Evolutionary conservation across 192 early-diverging fungal genomes (phyloP).

Genomic region (Backusella mclennaniae): DNA sequence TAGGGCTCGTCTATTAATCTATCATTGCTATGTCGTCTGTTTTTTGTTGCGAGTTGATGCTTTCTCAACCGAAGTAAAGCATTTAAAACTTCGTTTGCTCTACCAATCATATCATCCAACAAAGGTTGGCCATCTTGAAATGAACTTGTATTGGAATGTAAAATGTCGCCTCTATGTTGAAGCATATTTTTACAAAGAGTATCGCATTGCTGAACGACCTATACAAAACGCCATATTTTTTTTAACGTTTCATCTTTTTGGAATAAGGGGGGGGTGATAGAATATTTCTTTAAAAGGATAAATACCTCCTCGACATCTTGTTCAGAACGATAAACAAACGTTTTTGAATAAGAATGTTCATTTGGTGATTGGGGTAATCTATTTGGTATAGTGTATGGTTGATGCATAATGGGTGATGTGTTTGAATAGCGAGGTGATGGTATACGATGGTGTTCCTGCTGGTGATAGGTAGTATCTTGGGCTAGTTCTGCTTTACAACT

Average conservation of each 20-base stretch:
- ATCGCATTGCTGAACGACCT: constrained; percentile 24
- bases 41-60: constrained; percentile 21
- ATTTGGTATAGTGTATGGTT: background rate
- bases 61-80: constrained; percentile 17
- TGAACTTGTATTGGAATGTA: background rate
- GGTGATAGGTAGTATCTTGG: background rate
- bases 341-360: background rate
- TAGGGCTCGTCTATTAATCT: background rate
- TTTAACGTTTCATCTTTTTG: background rate
- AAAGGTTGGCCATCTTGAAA: constrained; percentile 16
- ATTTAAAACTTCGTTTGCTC: constrained; percentile 24
- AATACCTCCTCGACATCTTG: constrained; percentile 20
- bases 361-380: constrained; percentile 7
- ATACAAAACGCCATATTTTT: background rate
- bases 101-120: constrained; percentile 31
- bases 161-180: constrained; percentile 10
- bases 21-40: background rate
- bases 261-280: too few relatives aligned
- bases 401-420: constrained; percentile 12
- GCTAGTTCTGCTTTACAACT: background rate
- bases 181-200: constrained; percentile 23
- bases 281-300: background rate
- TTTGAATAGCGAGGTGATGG: background rate
- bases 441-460: background rate
- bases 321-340: background rate